Base-by-base conservation (phyloP, 495 filamentous ascomycete species). In the Neurospora sp. region DNA sequence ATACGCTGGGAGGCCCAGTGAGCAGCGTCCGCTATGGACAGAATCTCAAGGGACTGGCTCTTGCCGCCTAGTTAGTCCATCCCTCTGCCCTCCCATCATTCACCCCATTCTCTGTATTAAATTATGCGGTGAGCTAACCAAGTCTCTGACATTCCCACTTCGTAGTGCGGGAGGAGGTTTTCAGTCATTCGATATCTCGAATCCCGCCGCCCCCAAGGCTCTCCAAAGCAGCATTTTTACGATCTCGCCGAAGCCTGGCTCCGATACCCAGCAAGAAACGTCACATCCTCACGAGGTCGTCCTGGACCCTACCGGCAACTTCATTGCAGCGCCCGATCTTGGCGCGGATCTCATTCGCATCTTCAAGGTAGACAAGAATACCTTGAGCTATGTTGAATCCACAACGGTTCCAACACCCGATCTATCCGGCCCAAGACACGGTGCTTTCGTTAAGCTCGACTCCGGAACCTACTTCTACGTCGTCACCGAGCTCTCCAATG, bases 261-360 rank as follows among this genome's bases (percentile, higher is more conserved):
- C 83, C 39, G 82, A 87, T 6, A 74, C 71, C 5, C 88, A 89
- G 31, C 92, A 93, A 82, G 86, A 90, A 8, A 82, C 83, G 4
- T 84, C 92, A n/a, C 92, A 91, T 77, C 91, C 92, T 54, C 45
- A 95, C 76, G 82, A 92, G 71, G 88, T 86, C 38, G 76, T 93
- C 75, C 78, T 93, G 34, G 92, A 95, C 77, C 92, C 92, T 19
- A 90, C 89, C 0, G 88, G 85, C 1, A 77, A 83, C 31, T 94
- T 88, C 81, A 76, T 92, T 21, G 74, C 93, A 0, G 84, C 89
- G 9, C 91, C 92, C 11, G 92, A 95, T 73, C 83, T 95, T 7
- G 92, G 92, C 69, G 85, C 89, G 21, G 92, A 95, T 76, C 76
- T 90, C n/a, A 74, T 94, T 59, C 89, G 88, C 71, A 81, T 93